These are phyloP conservation scores for Daldinia eschscholtzii DNA, from an alignment of 2,329 filamentous ascomycete genomes.

Conservation along the genomic window DNA sequence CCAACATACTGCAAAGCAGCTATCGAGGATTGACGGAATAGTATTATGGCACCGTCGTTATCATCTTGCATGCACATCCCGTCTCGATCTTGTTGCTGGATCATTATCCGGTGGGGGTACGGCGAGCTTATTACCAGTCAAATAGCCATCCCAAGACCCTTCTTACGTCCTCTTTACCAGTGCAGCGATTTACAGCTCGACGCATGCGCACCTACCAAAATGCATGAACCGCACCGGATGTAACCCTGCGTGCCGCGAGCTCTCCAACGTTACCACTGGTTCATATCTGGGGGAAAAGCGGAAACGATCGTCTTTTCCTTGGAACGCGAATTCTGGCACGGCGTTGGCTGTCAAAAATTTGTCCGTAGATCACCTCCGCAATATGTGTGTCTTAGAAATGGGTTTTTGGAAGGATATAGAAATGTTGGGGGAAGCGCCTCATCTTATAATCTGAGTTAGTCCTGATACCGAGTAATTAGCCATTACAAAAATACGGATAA, in stretches of 20 bases:
- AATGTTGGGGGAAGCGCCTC: background rate
- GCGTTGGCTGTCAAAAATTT: conserved; percentile 21
- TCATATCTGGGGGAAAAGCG: conserved; percentile 33
- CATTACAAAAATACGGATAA: background rate
- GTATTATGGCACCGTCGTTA: conserved; percentile 27
- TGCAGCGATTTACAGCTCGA: conserved; percentile 36
- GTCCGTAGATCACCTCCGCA: conserved; percentile 31
- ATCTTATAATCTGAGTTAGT: background rate
- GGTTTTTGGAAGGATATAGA: background rate
- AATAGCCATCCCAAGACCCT: conserved; percentile 25
- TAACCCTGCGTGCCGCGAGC: conserved; percentile 37
- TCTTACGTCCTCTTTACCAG: conserved; percentile 31
- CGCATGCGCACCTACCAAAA: conserved; percentile 37
- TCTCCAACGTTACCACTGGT: conserved; percentile 34
- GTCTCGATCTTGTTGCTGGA: conserved; percentile 28
- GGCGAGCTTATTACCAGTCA: conserved; percentile 30
- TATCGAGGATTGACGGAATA: conserved; percentile 9
- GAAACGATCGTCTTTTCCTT: conserved; percentile 36
- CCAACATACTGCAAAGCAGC: conserved; percentile 4
- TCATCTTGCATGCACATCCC: conserved; percentile 30
- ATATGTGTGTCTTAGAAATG: conserved; percentile 19
- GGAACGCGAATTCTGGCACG: conserved; percentile 23
- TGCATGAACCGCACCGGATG: conserved; percentile 41
- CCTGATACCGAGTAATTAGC: background rate
- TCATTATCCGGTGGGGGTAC: conserved; percentile 39